Evolutionary conservation across 164 flowering plant species (phyloP).

Genomic region (Vitis amurensis): DNA sequence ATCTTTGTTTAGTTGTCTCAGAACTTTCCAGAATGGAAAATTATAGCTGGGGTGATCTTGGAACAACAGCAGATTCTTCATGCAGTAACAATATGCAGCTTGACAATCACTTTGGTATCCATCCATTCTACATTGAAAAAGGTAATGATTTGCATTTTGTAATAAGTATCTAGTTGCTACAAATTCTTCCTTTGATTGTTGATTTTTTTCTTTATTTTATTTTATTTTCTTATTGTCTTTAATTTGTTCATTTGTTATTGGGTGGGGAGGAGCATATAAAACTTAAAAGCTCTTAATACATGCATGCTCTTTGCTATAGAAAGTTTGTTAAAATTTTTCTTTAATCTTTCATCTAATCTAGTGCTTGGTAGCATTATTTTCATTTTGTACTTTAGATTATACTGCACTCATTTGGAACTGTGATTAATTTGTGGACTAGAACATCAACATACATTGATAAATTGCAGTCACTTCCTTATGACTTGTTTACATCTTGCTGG

Average conservation of each 20-base stretch:
- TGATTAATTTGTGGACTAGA: too few species aligned
- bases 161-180: too few species aligned
- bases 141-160: constrained; percentile 36
- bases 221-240: neutral
- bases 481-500: neutral
- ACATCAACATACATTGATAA: neutral
- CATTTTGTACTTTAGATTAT: too few species aligned
- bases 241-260: neutral
- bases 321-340: too few species aligned
- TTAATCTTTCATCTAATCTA: too few species aligned
- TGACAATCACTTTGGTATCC: constrained; percentile 65
- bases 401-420: too few species aligned
- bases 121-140: constrained; percentile 75
- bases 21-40: constrained; percentile 43
- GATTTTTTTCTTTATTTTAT: neutral
- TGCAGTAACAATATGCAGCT: constrained; percentile 21
- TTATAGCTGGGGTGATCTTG: constrained; percentile 74
- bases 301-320: too few species aligned
- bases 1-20: constrained; percentile 11
- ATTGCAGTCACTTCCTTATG: neutral
- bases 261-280: too few species aligned
- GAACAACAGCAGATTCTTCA: constrained; percentile 11
- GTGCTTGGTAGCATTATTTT: too few species aligned
- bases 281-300: too few species aligned
- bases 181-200: neutral